phyloP scores from a whole-genome alignment of 225 moss, liverwort and hornwort species.

The Physcomitrellopsis africana region DNA sequence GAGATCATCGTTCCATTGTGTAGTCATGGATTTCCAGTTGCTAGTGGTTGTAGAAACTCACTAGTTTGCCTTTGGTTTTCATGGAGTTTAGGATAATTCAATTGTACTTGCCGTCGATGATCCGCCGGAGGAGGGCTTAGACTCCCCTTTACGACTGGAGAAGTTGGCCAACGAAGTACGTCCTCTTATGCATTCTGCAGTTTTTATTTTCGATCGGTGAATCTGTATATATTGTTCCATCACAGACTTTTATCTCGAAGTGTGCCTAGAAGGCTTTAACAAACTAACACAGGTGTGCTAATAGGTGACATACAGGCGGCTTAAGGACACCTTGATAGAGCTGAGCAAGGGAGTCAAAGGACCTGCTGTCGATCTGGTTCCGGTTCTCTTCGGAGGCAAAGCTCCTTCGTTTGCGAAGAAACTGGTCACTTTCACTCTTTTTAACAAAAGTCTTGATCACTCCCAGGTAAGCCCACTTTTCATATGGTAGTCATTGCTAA shows the following conservation, averaged over 20 bases:
- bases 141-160: conserved; percentile 87
- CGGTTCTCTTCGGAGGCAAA: conserved; percentile 78
- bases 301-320: conserved; percentile 70
- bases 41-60: background rate
- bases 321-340: conserved; percentile 84
- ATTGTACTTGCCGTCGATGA: conserved; percentile 86
- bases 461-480: conserved; percentile 70
- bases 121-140: conserved; percentile 87
- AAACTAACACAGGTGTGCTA: conserved; percentile 22
- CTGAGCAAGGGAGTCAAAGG: conserved; percentile 86
- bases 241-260: background rate
- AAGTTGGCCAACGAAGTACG: conserved; percentile 89
- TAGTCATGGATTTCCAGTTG: background rate
- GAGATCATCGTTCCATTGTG: conserved; percentile 13
- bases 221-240: background rate
- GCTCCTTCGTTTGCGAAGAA: conserved; percentile 77
- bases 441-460: conserved; percentile 80
- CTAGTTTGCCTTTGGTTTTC: conserved; percentile 27
- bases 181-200: conserved; percentile 1
- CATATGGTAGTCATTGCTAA: conserved; percentile 12
- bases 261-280: conserved; percentile 5
- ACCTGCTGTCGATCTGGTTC: conserved; percentile 78
- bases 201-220: conserved; percentile 12
- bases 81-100: conserved; percentile 63
- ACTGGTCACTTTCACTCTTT: conserved; percentile 65